Evolutionary conservation across 768 basidiomycete genomes (phyloP).

Genomic region (Aureoboletus auriporus): DNA sequence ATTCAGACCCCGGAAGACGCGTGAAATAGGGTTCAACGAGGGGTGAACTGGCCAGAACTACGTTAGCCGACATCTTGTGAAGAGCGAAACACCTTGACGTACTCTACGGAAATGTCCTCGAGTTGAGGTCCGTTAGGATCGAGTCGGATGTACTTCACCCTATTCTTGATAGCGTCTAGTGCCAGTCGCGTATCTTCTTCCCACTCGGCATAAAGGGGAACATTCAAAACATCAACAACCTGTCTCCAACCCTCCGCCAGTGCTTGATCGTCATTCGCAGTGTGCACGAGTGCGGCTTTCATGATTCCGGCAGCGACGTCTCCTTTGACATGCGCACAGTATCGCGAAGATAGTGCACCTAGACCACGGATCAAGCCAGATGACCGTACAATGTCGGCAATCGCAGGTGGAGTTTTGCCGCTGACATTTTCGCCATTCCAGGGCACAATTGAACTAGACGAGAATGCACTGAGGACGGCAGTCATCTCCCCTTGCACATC

Average conservation of each 20-base stretch:
- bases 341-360: conserved; percentile 59
- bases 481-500: conserved; percentile 61
- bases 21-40: conserved; percentile 94
- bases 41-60: conserved; percentile 51
- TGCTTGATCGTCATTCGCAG: conserved; percentile 42
- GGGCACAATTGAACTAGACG: conserved; percentile 33
- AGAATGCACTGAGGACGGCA: conserved; percentile 40
- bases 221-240: conserved; percentile 84
- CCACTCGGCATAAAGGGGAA: conserved; percentile 84
- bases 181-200: conserved; percentile 77
- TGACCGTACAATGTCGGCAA: conserved; percentile 60
- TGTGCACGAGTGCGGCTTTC: conserved; percentile 57
- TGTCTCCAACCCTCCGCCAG: conserved; percentile 70
- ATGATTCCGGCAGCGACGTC: conserved; percentile 70
- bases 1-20: conserved; percentile 59
- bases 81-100: conserved; percentile 27
- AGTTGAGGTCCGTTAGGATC: conserved; percentile 81
- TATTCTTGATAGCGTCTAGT: conserved; percentile 66
- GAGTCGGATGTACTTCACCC: conserved; percentile 76
- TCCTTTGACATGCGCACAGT: conserved; percentile 60
- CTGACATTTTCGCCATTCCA: conserved; percentile 63
- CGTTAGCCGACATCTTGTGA: conserved; percentile 7
- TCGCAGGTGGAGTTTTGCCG: conserved; percentile 57
- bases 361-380: conserved; percentile 57
- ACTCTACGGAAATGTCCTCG: conserved; percentile 76